Evolutionary conservation across 2,329 filamentous ascomycete genomes (phyloP), one percentile per base, ranked within the genome.

Genomic region (Parafenestella ontariensis): DNA sequence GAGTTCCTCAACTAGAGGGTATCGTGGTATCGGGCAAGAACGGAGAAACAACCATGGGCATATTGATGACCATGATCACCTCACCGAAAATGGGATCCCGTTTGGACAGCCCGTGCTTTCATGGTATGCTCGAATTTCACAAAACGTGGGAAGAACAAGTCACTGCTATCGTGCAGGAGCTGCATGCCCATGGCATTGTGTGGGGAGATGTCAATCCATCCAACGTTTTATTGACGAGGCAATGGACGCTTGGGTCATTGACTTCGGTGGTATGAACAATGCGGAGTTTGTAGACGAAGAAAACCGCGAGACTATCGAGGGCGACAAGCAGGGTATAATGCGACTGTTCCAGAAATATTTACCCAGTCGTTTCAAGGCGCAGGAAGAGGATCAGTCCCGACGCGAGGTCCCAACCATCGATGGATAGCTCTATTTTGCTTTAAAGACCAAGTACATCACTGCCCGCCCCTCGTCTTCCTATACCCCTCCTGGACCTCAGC

Each of bases 231-330:
- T 78, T 50, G 72, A 78, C 57, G 58, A 59, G 40, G 46, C 67
- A 46, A 65, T 76, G 59, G 34, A 61, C 21, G 70, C 68, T 41
- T 76, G 68, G 71, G 60, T 76, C 21, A 71, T 76, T 51, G 73
- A 74, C 55, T 76, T 77, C 63, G 73, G 70, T 3, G 73, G 73
- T 34, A 69, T 69, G 24, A 75, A 66, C 49, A 75, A 73, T 26
- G 41, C 69, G 11, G 70, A 71, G 26, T 78, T 74, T 72, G 72
- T 78, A 10, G 71, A 76, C 48, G 54, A 69, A 46, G 68, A 76
- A 44, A 65, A 72, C 49, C 59, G 64, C 18, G 71, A 71, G 49
- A 76, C 70, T 20, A 34, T 66, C 36, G 64, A 75, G 53, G 74
- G 77, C 28, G 73, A 78, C 31, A 26, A 28, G 42, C 45, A 49